Percentiles rank a stretch among this genome's conserved stretches.
Evolutionary conservation across 2,329 filamentous ascomycete genomes (phyloP).

Genomic region (Fusarium sp.): DNA sequence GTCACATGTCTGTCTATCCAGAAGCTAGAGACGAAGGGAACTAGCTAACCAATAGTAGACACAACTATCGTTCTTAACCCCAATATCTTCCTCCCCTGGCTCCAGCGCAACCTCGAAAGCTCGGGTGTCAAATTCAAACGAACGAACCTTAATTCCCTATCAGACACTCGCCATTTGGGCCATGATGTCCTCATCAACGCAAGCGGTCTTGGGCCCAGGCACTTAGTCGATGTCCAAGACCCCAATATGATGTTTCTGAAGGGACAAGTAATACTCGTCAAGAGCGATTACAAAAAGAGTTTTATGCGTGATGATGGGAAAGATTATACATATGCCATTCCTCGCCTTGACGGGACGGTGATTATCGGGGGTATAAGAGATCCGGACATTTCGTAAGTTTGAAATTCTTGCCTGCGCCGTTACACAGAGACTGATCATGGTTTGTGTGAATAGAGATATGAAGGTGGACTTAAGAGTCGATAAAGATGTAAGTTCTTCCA

Average conservation of each 20-base stretch:
- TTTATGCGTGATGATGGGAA: slow-evolving; percentile 9
- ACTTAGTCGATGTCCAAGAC: slow-evolving; percentile 9
- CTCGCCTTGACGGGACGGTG: slow-evolving; percentile 15
- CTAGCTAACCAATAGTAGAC: slow-evolving; percentile 6
- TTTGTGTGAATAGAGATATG: neutral
- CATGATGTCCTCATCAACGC: slow-evolving; percentile 40
- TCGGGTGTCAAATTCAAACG: slow-evolving; percentile 29
- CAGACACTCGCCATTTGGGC: slow-evolving; percentile 21
- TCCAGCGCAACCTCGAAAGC: slow-evolving; percentile 17
- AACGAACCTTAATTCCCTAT: slow-evolving; percentile 15
- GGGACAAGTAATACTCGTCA: slow-evolving; percentile 17
- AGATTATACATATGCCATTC: slow-evolving; percentile 8
- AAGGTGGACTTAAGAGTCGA: neutral
- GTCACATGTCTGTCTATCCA: neutral
- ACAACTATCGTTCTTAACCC: slow-evolving; percentile 23
- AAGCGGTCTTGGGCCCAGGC: slow-evolving; percentile 12
- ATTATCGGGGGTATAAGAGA: slow-evolving; percentile 9
- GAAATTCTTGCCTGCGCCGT: neutral
- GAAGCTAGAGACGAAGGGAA: neutral
- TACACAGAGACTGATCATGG: neutral
- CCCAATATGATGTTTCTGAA: neutral
- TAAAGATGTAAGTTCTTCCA: neutral
- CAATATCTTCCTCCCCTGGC: slow-evolving; percentile 23
- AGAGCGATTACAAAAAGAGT: slow-evolving; percentile 12
- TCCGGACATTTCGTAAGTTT: neutral